These are phyloP conservation scores for Entelexis paramagnoliae DNA, from an alignment of 1,139 yeast species.

Conservation along the genomic window DNA sequence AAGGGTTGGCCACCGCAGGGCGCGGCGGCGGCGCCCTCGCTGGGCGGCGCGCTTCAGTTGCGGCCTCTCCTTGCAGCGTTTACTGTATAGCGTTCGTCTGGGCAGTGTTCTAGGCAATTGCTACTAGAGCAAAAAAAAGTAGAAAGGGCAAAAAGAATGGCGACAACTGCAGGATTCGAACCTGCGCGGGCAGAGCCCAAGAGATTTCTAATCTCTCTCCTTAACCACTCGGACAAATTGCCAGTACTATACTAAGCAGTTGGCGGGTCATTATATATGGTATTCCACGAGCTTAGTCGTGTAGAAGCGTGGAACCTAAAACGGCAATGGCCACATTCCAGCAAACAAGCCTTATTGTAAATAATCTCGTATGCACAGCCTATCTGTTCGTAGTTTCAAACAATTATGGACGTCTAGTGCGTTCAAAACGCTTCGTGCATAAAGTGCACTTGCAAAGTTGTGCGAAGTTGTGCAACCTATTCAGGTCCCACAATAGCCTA, in stretches of 20 bases:
- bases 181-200: constrained; percentile 58
- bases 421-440: too few species aligned
- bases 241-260: neutral
- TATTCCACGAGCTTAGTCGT: neutral
- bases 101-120: too few species aligned
- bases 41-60: too few species aligned
- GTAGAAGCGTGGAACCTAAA: neutral
- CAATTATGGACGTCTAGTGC: too few species aligned
- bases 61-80: too few species aligned
- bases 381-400: too few species aligned
- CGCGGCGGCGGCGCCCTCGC: neutral
- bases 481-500: neutral
- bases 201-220: constrained; percentile 64
- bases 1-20: neutral
- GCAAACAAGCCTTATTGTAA: too few species aligned
- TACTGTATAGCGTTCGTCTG: too few species aligned
- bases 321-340: too few species aligned
- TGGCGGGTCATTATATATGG: neutral
- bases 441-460: too few species aligned
- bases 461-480: neutral
- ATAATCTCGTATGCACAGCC: too few species aligned
- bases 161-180: constrained; percentile 58
- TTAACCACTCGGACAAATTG: constrained; percentile 52
- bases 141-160: neutral
- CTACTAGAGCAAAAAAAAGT: neutral